Evolutionary conservation across 1,284 basidiomycete species (phyloP), one percentile per base, ranked within the genome.

Genomic region (Fistulinella staudtii): DNA sequence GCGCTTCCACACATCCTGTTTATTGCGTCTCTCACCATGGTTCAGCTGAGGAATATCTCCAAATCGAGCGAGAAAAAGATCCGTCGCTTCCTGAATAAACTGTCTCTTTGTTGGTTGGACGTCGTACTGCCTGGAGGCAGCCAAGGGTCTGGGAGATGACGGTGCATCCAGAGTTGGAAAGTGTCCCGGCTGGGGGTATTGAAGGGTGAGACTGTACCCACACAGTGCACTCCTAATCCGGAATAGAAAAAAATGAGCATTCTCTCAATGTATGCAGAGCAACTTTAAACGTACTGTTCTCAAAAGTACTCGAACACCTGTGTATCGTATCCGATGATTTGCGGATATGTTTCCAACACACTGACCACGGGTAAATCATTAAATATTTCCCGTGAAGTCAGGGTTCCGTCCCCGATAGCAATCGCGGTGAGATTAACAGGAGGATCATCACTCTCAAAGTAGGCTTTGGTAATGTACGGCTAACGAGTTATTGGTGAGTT

Each of bases 391-490:
- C 56, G 63, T 17, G 72, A 69, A 1, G 73, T 64, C 17, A 84
- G 66, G 8, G 75, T 62, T 5, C 82, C 84, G 59, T 86, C 79
- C 7, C 85, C 84, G 42, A 87, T 86, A 7, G 76, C 77, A 48
- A 86, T 76, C 53, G 78, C 79, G 0, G 69, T 65, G 15, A 88
- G 68, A 4, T 75, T 76, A 10, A 86, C 80, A 0, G 84, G 83
- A 14, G 84, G 81, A 34, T 77, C 72, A 3, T 69, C 49, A 57
- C 74, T 69, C 28, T 66, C 69, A 50, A 86, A 84, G 55, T 82
- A 82, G 6, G 80, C 62, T 62, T 84, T 82, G 46, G 79, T 69
- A 54, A 85, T 87, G 53, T 84, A 84, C 8, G 85, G 80, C 81
- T 84, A 46, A 30, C 3, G 13, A 28, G 30, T 17, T 33, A 49